Evolutionary conservation across 1,284 basidiomycete species (phyloP).

Genomic region (Inonotus hispidus): DNA sequence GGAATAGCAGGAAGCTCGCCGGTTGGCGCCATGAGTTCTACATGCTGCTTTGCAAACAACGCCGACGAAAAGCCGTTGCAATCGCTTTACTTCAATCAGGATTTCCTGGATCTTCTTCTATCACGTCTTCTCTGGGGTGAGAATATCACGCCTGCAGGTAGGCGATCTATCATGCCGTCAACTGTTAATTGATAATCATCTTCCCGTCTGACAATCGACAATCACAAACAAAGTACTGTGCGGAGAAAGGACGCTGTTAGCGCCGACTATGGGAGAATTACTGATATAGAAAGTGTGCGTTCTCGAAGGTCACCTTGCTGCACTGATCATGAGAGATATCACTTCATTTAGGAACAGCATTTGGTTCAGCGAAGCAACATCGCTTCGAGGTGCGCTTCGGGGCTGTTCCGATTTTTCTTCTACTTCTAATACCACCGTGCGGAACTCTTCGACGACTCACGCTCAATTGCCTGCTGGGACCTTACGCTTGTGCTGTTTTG

Average conservation of each 20-base stretch:
- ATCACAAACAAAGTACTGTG: not conserved
- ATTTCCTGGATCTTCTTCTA: not conserved
- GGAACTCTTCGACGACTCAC: not conserved
- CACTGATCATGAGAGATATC: slow-evolving; percentile 7
- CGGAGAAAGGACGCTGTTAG: slow-evolving; percentile 11
- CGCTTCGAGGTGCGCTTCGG: slow-evolving; percentile 4
- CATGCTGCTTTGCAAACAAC: not conserved
- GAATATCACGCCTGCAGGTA: not conserved
- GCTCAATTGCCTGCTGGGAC: not conserved
- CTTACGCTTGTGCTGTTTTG: slow-evolving; percentile 3
- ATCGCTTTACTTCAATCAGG: not conserved
- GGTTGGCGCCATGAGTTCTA: not conserved
- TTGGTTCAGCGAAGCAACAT: not conserved
- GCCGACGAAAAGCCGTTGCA: not conserved
- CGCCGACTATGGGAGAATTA: slow-evolving; percentile 2
- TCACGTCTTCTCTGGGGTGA: not conserved
- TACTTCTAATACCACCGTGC: slow-evolving; percentile 7
- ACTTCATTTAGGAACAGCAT: slow-evolving; percentile 7
- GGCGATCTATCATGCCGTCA: not conserved
- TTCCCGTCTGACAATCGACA: not conserved
- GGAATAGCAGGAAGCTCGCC: not conserved
- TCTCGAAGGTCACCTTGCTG: not conserved
- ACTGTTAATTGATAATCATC: not conserved
- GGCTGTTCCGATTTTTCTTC: not conserved
- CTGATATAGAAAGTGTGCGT: not conserved